phyloP scores from a whole-genome alignment of 768 basidiomycete genomes.

The Dentipellis fragilis region DNA sequence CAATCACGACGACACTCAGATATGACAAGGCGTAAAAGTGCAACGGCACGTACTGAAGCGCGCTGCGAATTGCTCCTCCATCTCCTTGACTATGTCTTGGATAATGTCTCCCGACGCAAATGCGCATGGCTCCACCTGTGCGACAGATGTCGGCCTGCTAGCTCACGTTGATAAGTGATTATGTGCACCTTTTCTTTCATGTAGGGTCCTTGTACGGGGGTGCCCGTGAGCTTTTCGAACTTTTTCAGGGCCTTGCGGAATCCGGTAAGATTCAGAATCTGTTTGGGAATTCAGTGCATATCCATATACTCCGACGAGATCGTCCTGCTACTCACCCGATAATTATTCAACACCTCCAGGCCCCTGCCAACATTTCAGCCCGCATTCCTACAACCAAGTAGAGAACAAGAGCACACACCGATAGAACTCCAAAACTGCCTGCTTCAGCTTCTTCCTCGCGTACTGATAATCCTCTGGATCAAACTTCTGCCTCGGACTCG shows the following conservation, averaged over 20 bases:
- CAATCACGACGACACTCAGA: neutral
- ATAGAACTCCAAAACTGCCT: slow-evolving; percentile 79
- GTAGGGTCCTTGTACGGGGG: slow-evolving; percentile 65
- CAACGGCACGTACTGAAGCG: slow-evolving; percentile 53
- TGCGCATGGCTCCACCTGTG: slow-evolving; percentile 53
- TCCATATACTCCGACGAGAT: neutral
- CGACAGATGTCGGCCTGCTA: neutral
- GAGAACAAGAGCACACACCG: slow-evolving; percentile 17
- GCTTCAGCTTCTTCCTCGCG: slow-evolving; percentile 80
- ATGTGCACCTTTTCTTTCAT: slow-evolving; percentile 63
- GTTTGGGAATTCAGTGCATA: neutral
- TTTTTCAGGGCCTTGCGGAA: slow-evolving; percentile 83
- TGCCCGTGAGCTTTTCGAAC: slow-evolving; percentile 71
- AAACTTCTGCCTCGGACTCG: slow-evolving; percentile 6
- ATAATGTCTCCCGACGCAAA: slow-evolving; percentile 59
- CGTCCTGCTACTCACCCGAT: slow-evolving; percentile 46
- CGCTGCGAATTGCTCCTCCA: slow-evolving; percentile 68
- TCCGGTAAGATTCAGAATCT: slow-evolving; percentile 85
- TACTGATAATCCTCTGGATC: slow-evolving; percentile 74
- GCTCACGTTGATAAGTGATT: neutral
- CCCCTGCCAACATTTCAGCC: slow-evolving; percentile 31
- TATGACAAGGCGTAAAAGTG: neutral
- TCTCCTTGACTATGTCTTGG: slow-evolving; percentile 57
- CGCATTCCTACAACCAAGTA: slow-evolving; percentile 26
- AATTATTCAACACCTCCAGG: slow-evolving; percentile 81